Conservation (phyloP, 1,284 basidiomycete species). For the Trichosporon sp. region DNA sequence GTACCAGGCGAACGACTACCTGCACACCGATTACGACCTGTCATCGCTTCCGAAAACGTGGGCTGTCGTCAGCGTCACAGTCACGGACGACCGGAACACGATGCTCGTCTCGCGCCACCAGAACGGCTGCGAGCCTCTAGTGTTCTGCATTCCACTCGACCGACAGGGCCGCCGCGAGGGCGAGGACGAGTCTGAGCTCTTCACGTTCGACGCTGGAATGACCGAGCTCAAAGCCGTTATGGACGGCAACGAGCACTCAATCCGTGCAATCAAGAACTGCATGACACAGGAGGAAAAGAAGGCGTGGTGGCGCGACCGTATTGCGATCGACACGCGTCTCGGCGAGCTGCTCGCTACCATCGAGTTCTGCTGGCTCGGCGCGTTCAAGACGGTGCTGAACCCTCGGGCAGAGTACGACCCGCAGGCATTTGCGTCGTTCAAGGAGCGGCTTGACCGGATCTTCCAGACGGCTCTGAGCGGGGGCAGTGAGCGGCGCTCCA, state of each 20-base stretch:
- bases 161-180: slow-evolving; percentile 70
- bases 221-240: slow-evolving; percentile 75
- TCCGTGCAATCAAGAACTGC: slow-evolving; percentile 49
- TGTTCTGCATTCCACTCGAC: slow-evolving; percentile 82
- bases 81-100: slow-evolving; percentile 75
- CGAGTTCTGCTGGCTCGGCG: slow-evolving; percentile 94
- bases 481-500: slow-evolving; percentile 49
- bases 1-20: slow-evolving; percentile 52
- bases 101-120: slow-evolving; percentile 80
- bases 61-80: slow-evolving; percentile 77
- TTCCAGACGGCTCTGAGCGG: slow-evolving; percentile 65
- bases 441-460: slow-evolving; percentile 64
- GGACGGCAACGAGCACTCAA: slow-evolving; percentile 56
- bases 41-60: slow-evolving; percentile 66
- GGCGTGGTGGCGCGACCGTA: slow-evolving; percentile 78
- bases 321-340: slow-evolving; percentile 70
- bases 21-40: slow-evolving; percentile 40
- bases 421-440: slow-evolving; percentile 58
- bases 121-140: slow-evolving; percentile 60
- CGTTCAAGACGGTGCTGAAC: slow-evolving; percentile 85
- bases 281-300: slow-evolving; percentile 18
- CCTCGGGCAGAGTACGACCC: slow-evolving; percentile 54
- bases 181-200: slow-evolving; percentile 65
- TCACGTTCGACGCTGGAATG: slow-evolving; percentile 71
- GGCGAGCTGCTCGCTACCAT: slow-evolving; percentile 73